These are phyloP conservation scores for Marasmius sp. DNA, from an alignment of 1,284 basidiomycete species.

Conservation along the genomic window DNA sequence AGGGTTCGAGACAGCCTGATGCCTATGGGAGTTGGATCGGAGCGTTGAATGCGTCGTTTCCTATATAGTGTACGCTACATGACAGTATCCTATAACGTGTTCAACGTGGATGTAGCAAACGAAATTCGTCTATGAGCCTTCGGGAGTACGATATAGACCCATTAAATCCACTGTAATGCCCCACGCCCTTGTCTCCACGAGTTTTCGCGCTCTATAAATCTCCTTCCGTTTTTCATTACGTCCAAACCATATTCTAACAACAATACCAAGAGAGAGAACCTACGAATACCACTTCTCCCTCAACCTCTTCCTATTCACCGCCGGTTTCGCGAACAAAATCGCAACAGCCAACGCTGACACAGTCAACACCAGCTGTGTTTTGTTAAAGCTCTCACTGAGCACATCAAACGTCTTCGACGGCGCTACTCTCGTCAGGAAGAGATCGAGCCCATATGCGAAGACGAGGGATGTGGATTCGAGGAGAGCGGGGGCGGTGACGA, in stretches of 20 bases:
- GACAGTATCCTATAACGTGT: too few species aligned
- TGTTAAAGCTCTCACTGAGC: slow-evolving; percentile 91
- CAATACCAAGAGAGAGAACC: too few species aligned
- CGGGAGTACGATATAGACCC: too few species aligned
- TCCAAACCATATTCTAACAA: background rate
- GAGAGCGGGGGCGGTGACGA: slow-evolving; percentile 78
- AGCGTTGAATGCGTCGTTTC: slow-evolving; percentile 34
- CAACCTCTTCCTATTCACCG: slow-evolving; percentile 65
- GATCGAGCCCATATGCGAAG: slow-evolving; percentile 83
- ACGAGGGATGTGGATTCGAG: slow-evolving; percentile 93
- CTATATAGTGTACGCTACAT: background rate
- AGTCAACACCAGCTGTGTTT: slow-evolving; percentile 87
- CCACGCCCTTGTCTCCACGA: too few species aligned
- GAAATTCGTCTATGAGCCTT: too few species aligned
- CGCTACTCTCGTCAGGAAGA: slow-evolving; percentile 82
- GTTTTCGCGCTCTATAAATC: too few species aligned
- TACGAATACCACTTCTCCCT: slow-evolving; percentile 65
- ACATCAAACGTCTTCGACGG: slow-evolving; percentile 94
- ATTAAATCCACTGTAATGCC: too few species aligned
- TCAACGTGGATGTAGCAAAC: too few species aligned
- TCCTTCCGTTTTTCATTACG: too few species aligned
- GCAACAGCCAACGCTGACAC: slow-evolving; percentile 71
- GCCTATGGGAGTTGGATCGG: slow-evolving; percentile 32
- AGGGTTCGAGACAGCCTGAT: slow-evolving; percentile 17
- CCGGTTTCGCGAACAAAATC: slow-evolving; percentile 75